A percentile compares a stretch with the other conserved stretches of the same genome.
Conservation (phyloP, 495 filamentous ascomycete species). For the Astrothelium subdiscretum region DNA sequence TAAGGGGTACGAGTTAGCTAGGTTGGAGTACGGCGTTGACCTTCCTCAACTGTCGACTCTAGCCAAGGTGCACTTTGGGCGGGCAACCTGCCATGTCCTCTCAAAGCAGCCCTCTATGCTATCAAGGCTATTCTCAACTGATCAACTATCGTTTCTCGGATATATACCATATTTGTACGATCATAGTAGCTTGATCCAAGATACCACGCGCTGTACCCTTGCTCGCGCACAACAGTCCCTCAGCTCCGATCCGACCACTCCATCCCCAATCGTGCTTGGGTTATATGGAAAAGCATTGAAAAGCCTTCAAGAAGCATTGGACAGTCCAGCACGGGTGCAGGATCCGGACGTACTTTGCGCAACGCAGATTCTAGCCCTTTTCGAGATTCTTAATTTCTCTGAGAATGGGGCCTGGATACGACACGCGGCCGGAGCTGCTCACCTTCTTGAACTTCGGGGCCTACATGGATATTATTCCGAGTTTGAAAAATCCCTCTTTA, state of each 20-base stretch:
- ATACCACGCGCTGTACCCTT: neutral
- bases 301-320: conserved; percentile 19
- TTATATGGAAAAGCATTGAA: conserved; percentile 19
- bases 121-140: neutral
- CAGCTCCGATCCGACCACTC: neutral
- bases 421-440: conserved; percentile 18
- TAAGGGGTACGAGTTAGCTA: neutral
- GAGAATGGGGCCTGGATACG: conserved; percentile 18
- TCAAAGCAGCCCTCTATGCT: neutral
- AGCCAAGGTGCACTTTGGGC: neutral
- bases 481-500: conserved; percentile 22
- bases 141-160: neutral
- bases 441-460: conserved; percentile 17
- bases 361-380: conserved; percentile 18
- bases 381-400: conserved; percentile 20
- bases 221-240: neutral
- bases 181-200: neutral
- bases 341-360: conserved; percentile 22
- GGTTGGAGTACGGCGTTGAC: neutral
- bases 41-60: neutral
- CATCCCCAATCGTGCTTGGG: neutral
- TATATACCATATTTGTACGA: neutral
- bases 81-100: neutral
- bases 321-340: conserved; percentile 4
- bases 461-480: conserved; percentile 18